Percentiles rank a stretch among this genome's conserved stretches.
phyloP scores from a whole-genome alignment of 1,284 basidiomycete species.

The Ganoderma leucocontextum region DNA sequence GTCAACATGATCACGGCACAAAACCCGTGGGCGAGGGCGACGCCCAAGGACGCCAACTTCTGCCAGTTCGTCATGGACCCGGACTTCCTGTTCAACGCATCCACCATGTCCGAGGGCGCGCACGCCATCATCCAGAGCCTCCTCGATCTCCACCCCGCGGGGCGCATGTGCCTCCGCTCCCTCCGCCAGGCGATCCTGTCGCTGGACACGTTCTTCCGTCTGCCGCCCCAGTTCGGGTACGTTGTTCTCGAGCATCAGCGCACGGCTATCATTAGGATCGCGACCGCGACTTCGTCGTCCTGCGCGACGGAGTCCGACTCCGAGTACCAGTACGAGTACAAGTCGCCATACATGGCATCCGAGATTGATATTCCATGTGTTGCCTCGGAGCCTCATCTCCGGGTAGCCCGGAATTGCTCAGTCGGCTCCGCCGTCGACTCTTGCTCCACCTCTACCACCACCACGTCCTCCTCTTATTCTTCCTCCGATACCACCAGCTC shows the following conservation, averaged over 20 bases:
- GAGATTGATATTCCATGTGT: background rate
- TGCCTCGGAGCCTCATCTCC: background rate
- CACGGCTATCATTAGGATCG: background rate
- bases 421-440: background rate
- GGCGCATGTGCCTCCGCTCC: constrained; percentile 62
- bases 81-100: constrained; percentile 68
- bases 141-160: constrained; percentile 58
- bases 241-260: background rate
- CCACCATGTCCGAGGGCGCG: constrained; percentile 63
- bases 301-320: background rate
- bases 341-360: background rate
- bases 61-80: constrained; percentile 49
- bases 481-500: background rate
- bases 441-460: no score
- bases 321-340: background rate
- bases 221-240: background rate
- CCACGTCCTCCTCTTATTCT: background rate
- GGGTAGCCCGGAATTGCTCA: background rate
- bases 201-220: constrained; percentile 30
- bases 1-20: constrained; percentile 84
- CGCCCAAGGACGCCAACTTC: constrained; percentile 76
- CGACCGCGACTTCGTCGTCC: no score
- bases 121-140: constrained; percentile 66
- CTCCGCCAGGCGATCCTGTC: constrained; percentile 50
- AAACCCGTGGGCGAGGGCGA: constrained; percentile 88